Base-by-base conservation (phyloP, 257 asterid genomes). In the Plectranthus barbatus region DNA sequence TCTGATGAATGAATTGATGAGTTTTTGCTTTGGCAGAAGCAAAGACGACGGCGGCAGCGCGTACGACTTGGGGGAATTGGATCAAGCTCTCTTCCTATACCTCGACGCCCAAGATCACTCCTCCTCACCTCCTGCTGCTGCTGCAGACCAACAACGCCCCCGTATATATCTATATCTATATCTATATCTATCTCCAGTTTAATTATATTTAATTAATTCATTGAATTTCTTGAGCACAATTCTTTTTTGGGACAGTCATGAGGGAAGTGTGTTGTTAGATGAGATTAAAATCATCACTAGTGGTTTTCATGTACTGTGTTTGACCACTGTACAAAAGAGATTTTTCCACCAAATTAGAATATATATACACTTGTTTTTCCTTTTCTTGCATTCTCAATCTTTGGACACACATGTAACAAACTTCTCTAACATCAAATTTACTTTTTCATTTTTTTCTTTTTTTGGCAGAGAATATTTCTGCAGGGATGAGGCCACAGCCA, bases 401-500 rank as follows among this genome's bases (percentile, higher is more conserved):
- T 73, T 71, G 81, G 83, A 77, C 79, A 74, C 68, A 71, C 69
- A 67, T 76, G 66, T 72, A 74, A 78, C 77, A 70, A 71, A 55
- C 70, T 62, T 46, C 51, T 37, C 51, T 44, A 55, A 56, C 34
- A 60, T 51, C 42, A 33, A 19, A 12, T 58, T 46, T 62, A 26
- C 37, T 24, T 26, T 29, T 19, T 41, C 59, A 37, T 47, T 60
- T 15, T 4, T 12, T 12, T 6, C 0, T 4, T 44, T 29, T 55
- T 37, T 45, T 4, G 76, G 79, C 84, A 87, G 97, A 85, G 41
- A 77, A 75, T n/a, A n/a, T n/a, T 75, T 62, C 71, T 19, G n/a
- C n/a, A n/a, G 92, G 84, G 53, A 76, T 77, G 82, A 84, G 80
- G 65, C 96, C 93, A 40, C 76, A 70, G 65, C 96, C 93, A 40